Evolutionary conservation across 345 rosid species (phyloP).

Genomic region (Aquilaria malaccensis): DNA sequence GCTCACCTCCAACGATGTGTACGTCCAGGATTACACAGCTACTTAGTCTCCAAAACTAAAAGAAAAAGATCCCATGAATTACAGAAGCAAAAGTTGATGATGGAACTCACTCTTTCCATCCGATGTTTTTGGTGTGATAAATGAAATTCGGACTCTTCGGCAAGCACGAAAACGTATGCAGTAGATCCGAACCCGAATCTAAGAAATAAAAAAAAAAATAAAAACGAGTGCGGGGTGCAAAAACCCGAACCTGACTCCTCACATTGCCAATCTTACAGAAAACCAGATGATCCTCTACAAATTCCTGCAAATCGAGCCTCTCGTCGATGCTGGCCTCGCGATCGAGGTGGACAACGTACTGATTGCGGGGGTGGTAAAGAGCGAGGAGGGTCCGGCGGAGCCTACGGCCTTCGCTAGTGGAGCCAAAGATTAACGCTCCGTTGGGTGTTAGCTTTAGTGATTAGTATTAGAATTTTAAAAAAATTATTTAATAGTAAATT

Average conservation of each 20-base stretch:
- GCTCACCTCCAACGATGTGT: conserved; percentile 80
- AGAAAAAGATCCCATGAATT: conserved; percentile 7
- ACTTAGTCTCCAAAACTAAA: background rate
- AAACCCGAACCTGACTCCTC: conserved; percentile 13
- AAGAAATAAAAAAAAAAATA: background rate
- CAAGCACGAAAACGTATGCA: conserved; percentile 82
- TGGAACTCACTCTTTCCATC: conserved; percentile 97
- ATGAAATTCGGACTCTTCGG: conserved; percentile 97
- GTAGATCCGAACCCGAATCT: conserved; percentile 50
- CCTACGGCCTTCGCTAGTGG: conserved; percentile 65
- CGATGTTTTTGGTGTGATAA: conserved; percentile 96
- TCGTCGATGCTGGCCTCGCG: conserved; percentile 53
- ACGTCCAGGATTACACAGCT: conserved; percentile 63
- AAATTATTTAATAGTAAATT: too few relatives aligned
- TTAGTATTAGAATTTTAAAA: too few relatives aligned
- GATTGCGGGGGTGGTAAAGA: conserved; percentile 78
- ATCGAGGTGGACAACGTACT: conserved; percentile 79
- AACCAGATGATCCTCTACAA: conserved; percentile 35
- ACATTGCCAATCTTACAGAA: conserved; percentile 56
- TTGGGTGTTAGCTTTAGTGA: fast-evolving
- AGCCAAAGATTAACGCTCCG: conserved; percentile 44
- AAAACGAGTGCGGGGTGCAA: too few relatives aligned
- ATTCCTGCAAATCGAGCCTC: conserved; percentile 67
- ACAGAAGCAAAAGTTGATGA: background rate
- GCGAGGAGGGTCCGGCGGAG: conserved; percentile 66